Evolutionary conservation across 2,329 filamentous ascomycete genomes (phyloP).

Genomic region (Ophiostoma sp.): DNA sequence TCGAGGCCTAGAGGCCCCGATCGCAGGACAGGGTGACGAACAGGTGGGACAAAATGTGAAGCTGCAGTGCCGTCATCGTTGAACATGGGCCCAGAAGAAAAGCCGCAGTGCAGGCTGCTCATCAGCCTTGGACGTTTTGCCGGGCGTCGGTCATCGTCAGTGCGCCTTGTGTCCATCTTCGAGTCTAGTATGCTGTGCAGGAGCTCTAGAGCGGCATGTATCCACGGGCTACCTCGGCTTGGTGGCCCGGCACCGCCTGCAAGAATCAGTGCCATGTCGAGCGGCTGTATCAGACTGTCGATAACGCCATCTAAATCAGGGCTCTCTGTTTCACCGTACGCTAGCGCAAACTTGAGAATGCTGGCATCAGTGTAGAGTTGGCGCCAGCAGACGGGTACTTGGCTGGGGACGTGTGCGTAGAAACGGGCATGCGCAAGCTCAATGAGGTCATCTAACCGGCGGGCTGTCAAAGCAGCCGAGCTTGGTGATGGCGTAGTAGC

Average conservation of each 20-base stretch:
- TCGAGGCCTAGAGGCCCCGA: slow-evolving; percentile 48
- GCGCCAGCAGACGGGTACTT: slow-evolving; percentile 63
- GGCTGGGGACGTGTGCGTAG: slow-evolving; percentile 62
- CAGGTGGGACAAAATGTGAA: slow-evolving; percentile 37
- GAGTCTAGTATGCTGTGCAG: slow-evolving; percentile 34
- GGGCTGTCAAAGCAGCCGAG: slow-evolving; percentile 21
- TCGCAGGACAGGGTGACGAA: slow-evolving; percentile 40
- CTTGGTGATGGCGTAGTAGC: background rate
- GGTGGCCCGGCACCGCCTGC: slow-evolving; percentile 55
- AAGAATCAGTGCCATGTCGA: slow-evolving; percentile 74
- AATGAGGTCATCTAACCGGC: slow-evolving; percentile 51
- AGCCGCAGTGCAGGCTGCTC: background rate
- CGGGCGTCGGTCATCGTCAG: background rate
- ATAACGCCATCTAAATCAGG: slow-evolving; percentile 32
- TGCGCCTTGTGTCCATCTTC: background rate
- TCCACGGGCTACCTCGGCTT: slow-evolving; percentile 45
- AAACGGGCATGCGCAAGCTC: slow-evolving; percentile 59
- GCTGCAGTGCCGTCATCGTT: background rate
- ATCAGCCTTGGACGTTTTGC: background rate
- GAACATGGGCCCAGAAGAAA: slow-evolving; percentile 17
- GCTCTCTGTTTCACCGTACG: slow-evolving; percentile 14
- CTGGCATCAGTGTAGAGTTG: slow-evolving; percentile 66
- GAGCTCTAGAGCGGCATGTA: slow-evolving; percentile 46
- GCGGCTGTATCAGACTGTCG: slow-evolving; percentile 53
- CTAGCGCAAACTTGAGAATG: slow-evolving; percentile 52